Evolutionary conservation across 768 basidiomycete species (phyloP).

Genomic region (Boletus patriciae): DNA sequence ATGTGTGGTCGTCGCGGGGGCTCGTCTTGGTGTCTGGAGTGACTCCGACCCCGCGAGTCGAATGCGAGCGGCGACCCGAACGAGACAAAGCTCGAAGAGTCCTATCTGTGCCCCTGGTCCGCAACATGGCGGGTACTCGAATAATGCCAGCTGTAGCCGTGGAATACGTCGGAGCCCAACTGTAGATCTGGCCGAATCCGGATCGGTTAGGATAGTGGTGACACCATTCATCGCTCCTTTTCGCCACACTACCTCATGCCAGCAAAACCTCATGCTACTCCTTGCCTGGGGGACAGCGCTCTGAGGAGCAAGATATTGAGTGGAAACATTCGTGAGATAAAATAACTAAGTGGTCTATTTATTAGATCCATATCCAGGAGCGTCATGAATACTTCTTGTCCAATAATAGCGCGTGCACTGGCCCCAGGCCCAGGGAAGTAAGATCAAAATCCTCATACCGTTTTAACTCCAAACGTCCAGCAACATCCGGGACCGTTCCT

Average conservation of each 20-base stretch:
- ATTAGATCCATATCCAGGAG: constrained; percentile 15
- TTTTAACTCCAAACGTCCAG: constrained; percentile 88
- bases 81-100: constrained; percentile 13
- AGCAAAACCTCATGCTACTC: not conserved
- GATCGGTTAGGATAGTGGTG: not conserved
- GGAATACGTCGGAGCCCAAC: not conserved
- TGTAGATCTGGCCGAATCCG: not conserved
- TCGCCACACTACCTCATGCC: not conserved
- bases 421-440: not conserved
- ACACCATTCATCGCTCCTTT: no score
- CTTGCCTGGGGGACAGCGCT: not conserved
- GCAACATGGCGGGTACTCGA: constrained; percentile 19
- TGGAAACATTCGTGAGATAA: constrained; percentile 5
- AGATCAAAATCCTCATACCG: not conserved
- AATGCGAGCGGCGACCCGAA: constrained; percentile 10
- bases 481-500: constrained; percentile 87
- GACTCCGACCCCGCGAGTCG: constrained; percentile 1
- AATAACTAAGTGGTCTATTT: constrained; percentile 18
- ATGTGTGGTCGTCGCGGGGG: not conserved
- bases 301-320: not conserved
- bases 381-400: constrained; percentile 11
- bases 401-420: not conserved
- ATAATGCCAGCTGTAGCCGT: not conserved
- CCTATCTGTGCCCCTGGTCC: constrained; percentile 8
- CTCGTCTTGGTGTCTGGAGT: constrained; percentile 2